phyloP scores from a whole-genome alignment of 345 rosid genomes.

The Citrus medica region DNA sequence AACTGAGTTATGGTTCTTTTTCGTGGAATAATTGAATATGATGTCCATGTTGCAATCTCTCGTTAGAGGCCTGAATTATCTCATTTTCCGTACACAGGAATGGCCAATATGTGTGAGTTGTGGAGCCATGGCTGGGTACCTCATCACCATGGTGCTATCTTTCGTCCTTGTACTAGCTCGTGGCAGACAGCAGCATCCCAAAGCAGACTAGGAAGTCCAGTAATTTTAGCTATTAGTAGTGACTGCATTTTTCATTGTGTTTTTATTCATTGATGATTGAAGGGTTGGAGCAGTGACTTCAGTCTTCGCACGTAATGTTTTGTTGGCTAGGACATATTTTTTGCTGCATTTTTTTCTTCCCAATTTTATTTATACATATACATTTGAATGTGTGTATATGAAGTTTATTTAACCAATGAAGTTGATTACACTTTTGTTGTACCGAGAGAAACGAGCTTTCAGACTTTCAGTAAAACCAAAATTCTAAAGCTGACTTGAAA shows the following conservation, averaged over 20 bases:
- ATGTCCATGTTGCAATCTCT: neutral
- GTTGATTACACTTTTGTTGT: neutral
- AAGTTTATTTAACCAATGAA: neutral
- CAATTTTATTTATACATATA: no score
- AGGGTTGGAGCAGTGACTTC: neutral
- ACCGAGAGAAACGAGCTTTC: no score
- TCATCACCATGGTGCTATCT: constrained; percentile 46
- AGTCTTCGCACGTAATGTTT: neutral
- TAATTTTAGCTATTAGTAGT: neutral
- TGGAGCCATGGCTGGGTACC: constrained; percentile 63
- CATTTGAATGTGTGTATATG: no score
- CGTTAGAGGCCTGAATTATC: neutral
- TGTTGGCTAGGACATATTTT: neutral
- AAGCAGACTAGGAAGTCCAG: constrained; percentile 17
- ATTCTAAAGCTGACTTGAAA: no score
- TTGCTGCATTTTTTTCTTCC: neutral
- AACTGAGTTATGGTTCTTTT: neutral
- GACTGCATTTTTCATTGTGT: neutral
- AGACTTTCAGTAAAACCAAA: no score
- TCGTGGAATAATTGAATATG: neutral
- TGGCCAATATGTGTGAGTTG: constrained; percentile 91
- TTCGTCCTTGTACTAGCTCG: constrained; percentile 20
- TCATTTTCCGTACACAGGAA: constrained; percentile 39
- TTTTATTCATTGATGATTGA: neutral
- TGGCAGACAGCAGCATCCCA: constrained; percentile 24